Base-by-base conservation (phyloP, 352 stramenopile species). In the Globisporangium rhizosaccharum region DNA sequence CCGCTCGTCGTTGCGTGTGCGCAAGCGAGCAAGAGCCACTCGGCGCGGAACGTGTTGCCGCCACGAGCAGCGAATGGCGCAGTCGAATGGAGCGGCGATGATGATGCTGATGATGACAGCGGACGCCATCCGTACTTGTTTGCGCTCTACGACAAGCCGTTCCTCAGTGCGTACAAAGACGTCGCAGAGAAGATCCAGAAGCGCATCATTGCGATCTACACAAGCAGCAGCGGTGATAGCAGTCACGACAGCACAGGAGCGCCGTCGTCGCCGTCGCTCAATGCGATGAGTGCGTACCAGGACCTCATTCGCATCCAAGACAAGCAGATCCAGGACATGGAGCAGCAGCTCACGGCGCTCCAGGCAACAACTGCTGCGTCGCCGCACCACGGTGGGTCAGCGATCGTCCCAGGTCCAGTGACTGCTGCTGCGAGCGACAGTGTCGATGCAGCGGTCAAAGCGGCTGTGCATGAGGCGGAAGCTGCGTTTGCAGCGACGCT, bases 251-350 rank as follows among this genome's bases (percentile, higher is more conserved):
- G 37, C 28, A 28, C 26, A 39, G 63, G 51, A 33, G 30, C 30
- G 30, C 30, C 30, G 30, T 36, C 33, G 8, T 39, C 33, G 33
- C 25, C 52, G 8, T 50, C 63, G 10, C 9, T 25, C 14, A 62
- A 20, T 52, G 66, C 76, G 14, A 67, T 82, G 11, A 61, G 67
- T 33, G 79, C 82, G 3, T 92, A 92, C 44, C 80, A 90, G 41
- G 80, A 92, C 52, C 70, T 92, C 28, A 92, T 92, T 55, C 79
- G 83, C 6, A 86, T 90, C 62, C 83, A 92, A 63, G 83, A 92
- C 47, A 77, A 84, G 51, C 76, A 90, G 42, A 76, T 92, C 48
- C 68, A 83, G 7, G 70, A 81, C 20, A 58, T 92, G 5, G 63
- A 88, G 57, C 57, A 66, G 17, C 58, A 77, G 59, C 36, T 65